A percentile compares a stretch with the other conserved stretches of the same genome.
phyloP scores from a whole-genome alignment of 495 filamentous ascomycete genomes.

The Ramalina intermedia region DNA sequence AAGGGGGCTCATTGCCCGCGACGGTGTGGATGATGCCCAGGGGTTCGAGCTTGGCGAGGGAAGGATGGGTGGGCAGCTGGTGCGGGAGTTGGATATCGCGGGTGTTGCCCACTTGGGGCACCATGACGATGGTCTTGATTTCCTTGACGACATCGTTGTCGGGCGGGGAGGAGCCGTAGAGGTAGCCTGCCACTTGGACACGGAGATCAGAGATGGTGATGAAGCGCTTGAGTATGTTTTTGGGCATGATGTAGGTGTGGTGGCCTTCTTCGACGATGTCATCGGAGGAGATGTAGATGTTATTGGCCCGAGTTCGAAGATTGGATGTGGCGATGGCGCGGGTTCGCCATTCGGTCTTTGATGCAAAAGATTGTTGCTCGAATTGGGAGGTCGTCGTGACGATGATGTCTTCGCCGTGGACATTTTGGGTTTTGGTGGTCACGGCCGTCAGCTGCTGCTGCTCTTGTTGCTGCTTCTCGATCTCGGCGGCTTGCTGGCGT shows the following conservation, averaged over 20 bases:
- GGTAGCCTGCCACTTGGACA: constrained; percentile 87
- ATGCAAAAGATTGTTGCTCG: constrained; percentile 93
- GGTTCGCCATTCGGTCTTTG: constrained; percentile 98
- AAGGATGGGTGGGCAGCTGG: constrained; percentile 86
- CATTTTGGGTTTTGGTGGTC: constrained; percentile 96
- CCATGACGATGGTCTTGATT: constrained; percentile 88
- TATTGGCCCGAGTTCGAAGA: constrained; percentile 85
- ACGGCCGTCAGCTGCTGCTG: constrained; percentile 93
- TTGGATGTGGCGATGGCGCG: constrained; percentile 94
- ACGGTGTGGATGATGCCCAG: constrained; percentile 93
- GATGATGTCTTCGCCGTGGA: constrained; percentile 94
- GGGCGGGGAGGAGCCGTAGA: constrained; percentile 83
- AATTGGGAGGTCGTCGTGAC: constrained; percentile 96
- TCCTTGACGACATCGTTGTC: constrained; percentile 98
- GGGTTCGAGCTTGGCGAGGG: constrained; percentile 76
- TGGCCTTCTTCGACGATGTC: constrained; percentile 68
- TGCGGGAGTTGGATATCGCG: constrained; percentile 85
- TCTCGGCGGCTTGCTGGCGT: constrained; percentile 95
- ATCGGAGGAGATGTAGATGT: constrained; percentile 95
- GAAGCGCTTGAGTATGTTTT: constrained; percentile 97
- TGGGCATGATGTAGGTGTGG: constrained; percentile 87
- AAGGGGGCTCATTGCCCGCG: constrained; percentile 83
- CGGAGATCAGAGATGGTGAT: constrained; percentile 96
- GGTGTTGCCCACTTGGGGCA: constrained; percentile 89
- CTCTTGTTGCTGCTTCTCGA: constrained; percentile 97